Evolutionary conservation across 2,329 filamentous ascomycete genomes (phyloP), one percentile per base, ranked within the genome.

Genomic region (Berkeleyomyces basicola): DNA sequence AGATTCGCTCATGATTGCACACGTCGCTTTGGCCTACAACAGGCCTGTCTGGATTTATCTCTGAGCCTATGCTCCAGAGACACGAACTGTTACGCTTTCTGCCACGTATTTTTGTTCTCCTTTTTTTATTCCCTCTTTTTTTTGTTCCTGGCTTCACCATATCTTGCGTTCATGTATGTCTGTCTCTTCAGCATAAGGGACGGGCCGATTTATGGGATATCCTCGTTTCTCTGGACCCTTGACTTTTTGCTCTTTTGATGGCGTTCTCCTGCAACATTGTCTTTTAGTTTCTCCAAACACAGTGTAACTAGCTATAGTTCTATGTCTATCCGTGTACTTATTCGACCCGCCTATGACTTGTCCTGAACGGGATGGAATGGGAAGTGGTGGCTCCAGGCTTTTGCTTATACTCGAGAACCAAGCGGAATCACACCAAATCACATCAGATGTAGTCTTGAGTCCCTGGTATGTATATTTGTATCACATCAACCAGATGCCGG

Each of bases 81-180:
- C 59, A 60, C 58, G 63, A 62, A 62, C 53, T 64, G 60, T 64
- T 59, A 64, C 59, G 63, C 61, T 62, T 64, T 64, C 58, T 37
- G 42, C 42, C 42, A 46, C 10, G 23, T 47, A 9, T 37, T 59
- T 44, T 47, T 43, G 16, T 11, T n/a, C 37, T 14, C 42, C 16
- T 23, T 33, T 36, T 47, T 11, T 47, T 51, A 16, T 47, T 37
- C 14, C 36, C 42, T 40, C 9, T 31, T 47, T 16, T 59, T 59
- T 59, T 31, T n/a, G 39, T 16, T 36, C 53, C 39, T n/a, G 11
- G 4, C 33, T 11, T 59, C 11, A 23, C 23, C 23, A 36, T 44
- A 14, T 59, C 47, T 59, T 59, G 43, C 43, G 44, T 42, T 47
- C 44, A 47, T 36, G 37, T 31, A 47, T 47, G 23, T 36, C 11